Evolutionary conservation across 768 basidiomycete species (phyloP).

Genomic region (Pilatotrama ljubarskyi): DNA sequence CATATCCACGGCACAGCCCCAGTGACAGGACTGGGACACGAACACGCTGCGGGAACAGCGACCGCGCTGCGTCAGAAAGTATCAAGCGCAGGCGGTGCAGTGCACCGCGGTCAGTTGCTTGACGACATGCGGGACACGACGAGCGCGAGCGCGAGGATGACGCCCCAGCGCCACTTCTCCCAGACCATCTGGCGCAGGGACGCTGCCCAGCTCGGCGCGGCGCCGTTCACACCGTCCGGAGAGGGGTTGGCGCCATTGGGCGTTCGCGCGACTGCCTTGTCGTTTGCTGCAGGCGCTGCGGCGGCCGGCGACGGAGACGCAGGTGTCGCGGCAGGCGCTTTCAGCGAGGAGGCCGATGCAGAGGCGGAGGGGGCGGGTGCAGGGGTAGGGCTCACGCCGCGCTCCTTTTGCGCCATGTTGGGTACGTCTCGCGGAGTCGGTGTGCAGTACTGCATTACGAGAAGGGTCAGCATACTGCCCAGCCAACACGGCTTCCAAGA

Average conservation of each 20-base stretch:
- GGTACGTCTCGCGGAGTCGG: conserved; percentile 72
- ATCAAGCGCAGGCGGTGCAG: neutral
- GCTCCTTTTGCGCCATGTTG: conserved; percentile 88
- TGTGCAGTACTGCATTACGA: conserved; percentile 61
- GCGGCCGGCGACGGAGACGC: neutral
- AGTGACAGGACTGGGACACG: neutral
- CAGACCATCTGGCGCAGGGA: conserved; percentile 67
- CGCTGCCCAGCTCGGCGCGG: conserved; percentile 51
- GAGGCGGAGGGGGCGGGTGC: conserved; percentile 18
- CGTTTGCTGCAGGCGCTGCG: neutral
- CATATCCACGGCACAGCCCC: neutral
- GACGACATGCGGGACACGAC: conserved; percentile 76
- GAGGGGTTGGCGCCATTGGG: conserved; percentile 12
- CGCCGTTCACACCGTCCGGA: conserved; percentile 21
- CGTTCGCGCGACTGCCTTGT: conserved; percentile 11
- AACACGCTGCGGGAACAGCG: too few relatives aligned
- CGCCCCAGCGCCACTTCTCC: conserved; percentile 87
- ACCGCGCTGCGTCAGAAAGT: neutral
- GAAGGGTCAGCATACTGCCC: conserved; percentile 14
- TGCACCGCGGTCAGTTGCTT: conserved; percentile 21
- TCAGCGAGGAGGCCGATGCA: neutral
- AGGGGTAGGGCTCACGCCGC: conserved; percentile 47
- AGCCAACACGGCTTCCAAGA: neutral
- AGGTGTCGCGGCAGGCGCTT: neutral
- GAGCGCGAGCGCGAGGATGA: conserved; percentile 74